phyloP scores from a whole-genome alignment of 2,329 filamentous ascomycete genomes.

The Cercospora sp. region DNA sequence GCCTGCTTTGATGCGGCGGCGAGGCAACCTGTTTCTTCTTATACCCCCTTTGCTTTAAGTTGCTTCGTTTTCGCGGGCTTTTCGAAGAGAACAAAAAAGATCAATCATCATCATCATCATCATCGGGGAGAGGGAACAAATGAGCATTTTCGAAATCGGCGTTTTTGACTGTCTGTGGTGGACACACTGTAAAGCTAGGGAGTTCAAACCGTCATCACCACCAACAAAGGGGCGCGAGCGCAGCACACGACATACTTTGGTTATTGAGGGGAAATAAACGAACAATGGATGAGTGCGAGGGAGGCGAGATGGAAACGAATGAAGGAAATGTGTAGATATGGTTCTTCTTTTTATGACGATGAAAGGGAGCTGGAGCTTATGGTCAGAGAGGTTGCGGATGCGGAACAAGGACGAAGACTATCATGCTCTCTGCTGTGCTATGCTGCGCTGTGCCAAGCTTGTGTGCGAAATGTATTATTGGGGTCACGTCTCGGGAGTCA shows the following conservation, averaged over 20 bases:
- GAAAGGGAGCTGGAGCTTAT: background rate
- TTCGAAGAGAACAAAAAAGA: slow-evolving; percentile 4
- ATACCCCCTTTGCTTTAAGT: slow-evolving; percentile 4
- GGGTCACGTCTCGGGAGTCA: background rate
- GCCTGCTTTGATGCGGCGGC: background rate
- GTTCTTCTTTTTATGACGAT: slow-evolving; percentile 5
- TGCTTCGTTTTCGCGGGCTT: background rate
- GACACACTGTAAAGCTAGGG: slow-evolving; percentile 2
- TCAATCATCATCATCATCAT: background rate
- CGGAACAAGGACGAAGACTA: background rate
- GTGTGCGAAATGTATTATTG: slow-evolving; percentile 7
- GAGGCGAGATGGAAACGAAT: background rate
- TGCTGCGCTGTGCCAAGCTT: background rate
- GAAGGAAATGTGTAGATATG: slow-evolving; percentile 4
- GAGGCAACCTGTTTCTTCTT: background rate
- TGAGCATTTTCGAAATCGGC: slow-evolving; percentile 6
- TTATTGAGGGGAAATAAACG: background rate
- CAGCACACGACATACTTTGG: slow-evolving; percentile 1
- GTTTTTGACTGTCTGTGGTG: slow-evolving; percentile 1
- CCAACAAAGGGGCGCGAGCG: background rate
- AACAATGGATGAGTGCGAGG: background rate
- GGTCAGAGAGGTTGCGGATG: background rate
- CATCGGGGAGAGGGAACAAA: background rate
- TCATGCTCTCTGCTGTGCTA: slow-evolving; percentile 3
- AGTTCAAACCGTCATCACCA: background rate